Base-by-base conservation (phyloP, 495 filamentous ascomycete species). In the Neurospora hispaniola region DNA sequence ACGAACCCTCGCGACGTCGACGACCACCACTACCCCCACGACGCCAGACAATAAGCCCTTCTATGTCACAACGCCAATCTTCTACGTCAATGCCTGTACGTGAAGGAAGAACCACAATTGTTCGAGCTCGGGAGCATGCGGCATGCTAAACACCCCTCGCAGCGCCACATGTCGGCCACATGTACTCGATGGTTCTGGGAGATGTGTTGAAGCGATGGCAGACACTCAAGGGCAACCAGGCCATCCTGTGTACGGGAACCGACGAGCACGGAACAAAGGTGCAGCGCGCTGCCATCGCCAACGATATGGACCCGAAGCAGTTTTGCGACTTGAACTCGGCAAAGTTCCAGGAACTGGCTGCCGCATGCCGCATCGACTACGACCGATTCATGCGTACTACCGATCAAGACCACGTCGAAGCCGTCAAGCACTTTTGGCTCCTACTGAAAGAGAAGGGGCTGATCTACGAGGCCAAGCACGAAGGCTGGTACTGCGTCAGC, bases 231-330 rank as follows among this genome's bases (percentile, higher is more conserved):
- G 93, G 93, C 5, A 79, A 78, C 10, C 82, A 84, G 59, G 92
- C 94, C 4, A 85, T 93, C 74, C 83, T 98, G 6, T 89, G 90
- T 77, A 99, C 96, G 0, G 96, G 96, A 40, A 97, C 94, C n/a
- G 96, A 99, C 80, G 96, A 99, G 79, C 94, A 99, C 79, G 96
- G 96, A 20, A 94, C 97, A 90, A 98, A 99, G 87, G 91, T 99
- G 70, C 96, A 99, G 80, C 90, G 89, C 80, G 96, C 96, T 1
- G 93, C 96, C 5, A 82, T 84, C 18, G 81, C 86, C 75, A 89
- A 91, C 9, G 87, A 87, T 14, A 76, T 82, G 16, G 77, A 78
- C 0, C 87, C 88, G 4, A 85, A 85, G 74, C 78, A 81, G 42
- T 85, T 89, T 69, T 90, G 88, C 78, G 87, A 93, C 80, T 79